Base-by-base conservation (phyloP, 257 asterid genomes). In the Eustoma russellianum region DNA sequence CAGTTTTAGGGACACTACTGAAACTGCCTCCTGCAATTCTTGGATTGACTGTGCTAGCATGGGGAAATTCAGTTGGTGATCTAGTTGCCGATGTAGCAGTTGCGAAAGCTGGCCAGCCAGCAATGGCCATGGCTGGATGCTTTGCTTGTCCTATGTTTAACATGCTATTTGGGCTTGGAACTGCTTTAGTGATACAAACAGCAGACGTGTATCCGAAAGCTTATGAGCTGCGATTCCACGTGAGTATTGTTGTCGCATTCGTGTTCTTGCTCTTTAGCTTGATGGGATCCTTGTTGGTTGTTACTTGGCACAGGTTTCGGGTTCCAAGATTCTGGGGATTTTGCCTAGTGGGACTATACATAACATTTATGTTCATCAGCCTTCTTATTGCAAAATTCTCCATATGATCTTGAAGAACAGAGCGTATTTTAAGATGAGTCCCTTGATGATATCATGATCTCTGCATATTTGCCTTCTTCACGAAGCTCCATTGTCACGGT, bases 111-210 rank as follows among this genome's bases (percentile, higher is more conserved):
- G 97, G 97, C 30, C 98, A 87, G 53, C 98, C 98, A 0, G 98
- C 98, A 7, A 88, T 92, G 98, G 98, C 97, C 24, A 88, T 92
- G 98, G 98, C 98, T 0, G 95, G 98, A 13, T 92, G 98, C 84
- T 92, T 92, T 33, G 98, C 93, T 0, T 80, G 98, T 48, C 98
- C 98, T 0, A 92, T 92, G 98, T 92, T 92, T 70, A 92, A 92
- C 77, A 83, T 92, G 98, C 88, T 88, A 17, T 82, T 92, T 10
- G 98, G 98, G 45, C 91, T 88, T 9, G 98, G 98, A 43, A 77
- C 95, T 5, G 97, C 86, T 51, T 66, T 92, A 55, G 95, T 82
- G 52, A 83, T 92, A 59, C 94, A 88, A 66, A 77, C 91, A 0
- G 88, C 82, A 12, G 46, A 72, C 18, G 85, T 81, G 59, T 88